These are phyloP conservation scores for Podila horticola DNA, from an alignment of 192 early-diverging fungal genomes.

Conservation along the genomic window DNA sequence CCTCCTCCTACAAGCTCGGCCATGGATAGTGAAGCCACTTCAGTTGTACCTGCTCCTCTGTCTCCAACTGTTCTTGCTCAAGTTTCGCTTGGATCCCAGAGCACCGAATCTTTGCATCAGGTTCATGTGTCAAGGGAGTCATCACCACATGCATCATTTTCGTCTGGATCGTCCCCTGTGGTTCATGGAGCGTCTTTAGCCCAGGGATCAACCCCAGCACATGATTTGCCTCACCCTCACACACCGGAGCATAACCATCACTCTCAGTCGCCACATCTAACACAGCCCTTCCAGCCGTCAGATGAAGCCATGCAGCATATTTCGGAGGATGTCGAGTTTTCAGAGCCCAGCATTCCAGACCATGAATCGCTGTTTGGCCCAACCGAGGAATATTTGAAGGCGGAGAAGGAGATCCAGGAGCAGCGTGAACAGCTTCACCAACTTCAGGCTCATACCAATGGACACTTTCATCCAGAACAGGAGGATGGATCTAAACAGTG, in stretches of 20 bases:
- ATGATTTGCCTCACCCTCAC: too few relatives aligned
- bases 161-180: neutral
- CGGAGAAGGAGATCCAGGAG: conserved; percentile 29
- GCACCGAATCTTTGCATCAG: neutral
- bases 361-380: conserved; percentile 38
- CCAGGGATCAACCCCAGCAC: too few relatives aligned
- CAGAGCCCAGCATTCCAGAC: conserved; percentile 25
- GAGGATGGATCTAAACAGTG: neutral
- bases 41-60: conserved; percentile 2
- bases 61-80: conserved; percentile 35
- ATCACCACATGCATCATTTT: too few relatives aligned
- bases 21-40: neutral
- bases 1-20: conserved; percentile 10
- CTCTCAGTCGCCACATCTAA: conserved; percentile 1
- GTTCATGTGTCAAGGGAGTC: neutral
- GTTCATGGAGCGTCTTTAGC: neutral
- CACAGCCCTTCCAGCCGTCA: neutral
- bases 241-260: too few relatives aligned
- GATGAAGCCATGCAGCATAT: neutral
- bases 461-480: neutral
- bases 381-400: conserved; percentile 34
- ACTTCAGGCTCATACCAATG: neutral
- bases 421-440: neutral
- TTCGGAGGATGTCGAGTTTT: conserved; percentile 7
- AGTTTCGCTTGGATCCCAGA: conserved; percentile 21